Evolutionary conservation across 768 basidiomycete species (phyloP).

Genomic region (Lentinula lateritia): DNA sequence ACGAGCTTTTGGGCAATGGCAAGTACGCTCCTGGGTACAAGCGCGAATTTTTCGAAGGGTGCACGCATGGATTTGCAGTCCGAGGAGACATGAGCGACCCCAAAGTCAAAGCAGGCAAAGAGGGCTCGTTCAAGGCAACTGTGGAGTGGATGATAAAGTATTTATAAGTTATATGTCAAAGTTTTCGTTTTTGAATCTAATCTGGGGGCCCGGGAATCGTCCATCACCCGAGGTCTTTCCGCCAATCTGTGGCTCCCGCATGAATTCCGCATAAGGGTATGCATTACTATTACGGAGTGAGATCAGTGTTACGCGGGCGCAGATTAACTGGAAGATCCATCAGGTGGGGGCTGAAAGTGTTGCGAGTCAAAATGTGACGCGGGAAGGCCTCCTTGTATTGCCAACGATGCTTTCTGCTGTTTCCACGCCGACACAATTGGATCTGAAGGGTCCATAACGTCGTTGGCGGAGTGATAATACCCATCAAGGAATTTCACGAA

Average conservation of each 20-base stretch:
- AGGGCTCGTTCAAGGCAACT: slow-evolving; percentile 53
- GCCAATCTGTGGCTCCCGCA: too few species aligned
- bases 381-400: not conserved
- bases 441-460: not conserved
- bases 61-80: slow-evolving; percentile 51
- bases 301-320: too few species aligned
- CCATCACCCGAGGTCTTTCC: too few species aligned
- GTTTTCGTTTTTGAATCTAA: too few species aligned
- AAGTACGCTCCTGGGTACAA: slow-evolving; percentile 46
- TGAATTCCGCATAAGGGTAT: too few species aligned
- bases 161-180: too few species aligned
- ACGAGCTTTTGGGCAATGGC: slow-evolving; percentile 41
- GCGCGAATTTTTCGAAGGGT: slow-evolving; percentile 40
- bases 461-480: too few species aligned
- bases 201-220: too few species aligned
- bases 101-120: slow-evolving; percentile 53
- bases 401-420: not conserved
- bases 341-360: not conserved
- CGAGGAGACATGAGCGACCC: slow-evolving; percentile 44
- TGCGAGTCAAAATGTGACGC: not conserved
- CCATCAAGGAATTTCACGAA: too few species aligned
- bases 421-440: not conserved
- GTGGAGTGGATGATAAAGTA: slow-evolving; percentile 40
- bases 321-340: too few species aligned
- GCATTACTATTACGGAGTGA: too few species aligned